Base-by-base conservation (phyloP, 805 yeast genomes). In the Wilhelminamyces savonicus region DNA sequence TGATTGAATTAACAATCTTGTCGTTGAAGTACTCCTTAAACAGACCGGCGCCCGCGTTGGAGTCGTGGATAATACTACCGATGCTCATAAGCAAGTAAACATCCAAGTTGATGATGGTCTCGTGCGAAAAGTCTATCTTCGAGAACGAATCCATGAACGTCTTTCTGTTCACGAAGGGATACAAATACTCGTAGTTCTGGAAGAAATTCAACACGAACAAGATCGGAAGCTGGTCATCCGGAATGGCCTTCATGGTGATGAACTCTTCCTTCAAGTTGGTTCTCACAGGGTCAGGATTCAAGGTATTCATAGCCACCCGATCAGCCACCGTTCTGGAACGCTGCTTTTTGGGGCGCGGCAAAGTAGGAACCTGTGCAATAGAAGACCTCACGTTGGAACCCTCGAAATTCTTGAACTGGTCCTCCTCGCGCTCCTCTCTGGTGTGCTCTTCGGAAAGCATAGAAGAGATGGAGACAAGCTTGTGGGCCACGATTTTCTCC, bases 51-150 rank as follows among this genome's bases (percentile, higher is more conserved):
- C 24, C 24, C 25, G 50, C 41, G 41, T 36, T 40, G 12, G 55
- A 41, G 36, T 62, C 69, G 33, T 52, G 47, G 5, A 62, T 41
- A 23, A 60, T 41, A 35, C 68, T 58, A 7, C 69, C 69, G 15
- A 60, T 56, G 31, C 62, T 50, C 50, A 64, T 41, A 22, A 63
- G 42, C 30, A 64, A 35, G 41, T 62, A 64, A 13, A 57, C 42
- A 36, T 62, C 66, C 34, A 62, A 41, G 35, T 52, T 53, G 13
- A 64, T 52, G 26, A 64, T 58, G 4, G 59, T 44, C 35, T 63
- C 69, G 23, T 45, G 44, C 12, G 36, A 29, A 32, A 63, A 63
- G 27, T 58, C 51, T 16, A 59, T 42, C n/a, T 38, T 37, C 4
- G 37, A 34, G 29, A 62, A 41, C 16, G 38, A 42, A n/a, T 32